phyloP scores from a whole-genome alignment of 208 protist species.

The Crithidia thermophila region DNA sequence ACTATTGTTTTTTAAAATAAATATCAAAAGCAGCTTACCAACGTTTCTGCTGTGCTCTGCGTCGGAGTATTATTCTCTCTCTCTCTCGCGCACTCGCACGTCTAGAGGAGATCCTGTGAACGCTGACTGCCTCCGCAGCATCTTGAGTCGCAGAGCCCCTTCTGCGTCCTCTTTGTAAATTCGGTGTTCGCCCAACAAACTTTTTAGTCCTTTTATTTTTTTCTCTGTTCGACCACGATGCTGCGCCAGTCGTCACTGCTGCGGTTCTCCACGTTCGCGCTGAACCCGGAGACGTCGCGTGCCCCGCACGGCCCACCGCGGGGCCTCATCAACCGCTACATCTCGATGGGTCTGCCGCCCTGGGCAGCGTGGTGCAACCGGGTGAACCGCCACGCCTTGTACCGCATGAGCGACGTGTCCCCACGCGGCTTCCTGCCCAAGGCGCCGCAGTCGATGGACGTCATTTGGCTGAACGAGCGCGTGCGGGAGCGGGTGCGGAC shows the following conservation, averaged over 20 bases:
- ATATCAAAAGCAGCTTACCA: no score
- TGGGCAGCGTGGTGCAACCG: slow-evolving; percentile 92
- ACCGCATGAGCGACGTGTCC: slow-evolving; percentile 86
- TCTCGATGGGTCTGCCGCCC: slow-evolving; percentile 89
- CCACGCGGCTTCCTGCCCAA: slow-evolving; percentile 78
- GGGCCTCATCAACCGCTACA: slow-evolving; percentile 88
- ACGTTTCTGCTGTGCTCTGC: no score
- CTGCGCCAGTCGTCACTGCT: slow-evolving; percentile 33
- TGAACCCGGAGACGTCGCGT: slow-evolving; percentile 83
- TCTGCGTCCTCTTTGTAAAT: not conserved
- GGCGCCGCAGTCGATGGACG: slow-evolving; percentile 88
- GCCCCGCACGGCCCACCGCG: slow-evolving; percentile 83
- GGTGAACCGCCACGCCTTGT: slow-evolving; percentile 82
- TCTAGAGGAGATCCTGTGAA: no score
- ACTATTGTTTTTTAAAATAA: no score
- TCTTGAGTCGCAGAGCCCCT: not conserved
- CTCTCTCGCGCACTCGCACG: no score
- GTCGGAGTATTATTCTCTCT: no score
- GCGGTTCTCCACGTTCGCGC: slow-evolving; percentile 80
- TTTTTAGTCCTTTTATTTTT: not conserved
- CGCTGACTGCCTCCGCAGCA: no score
- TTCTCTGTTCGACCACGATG: slow-evolving; percentile 12
- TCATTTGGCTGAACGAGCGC: slow-evolving; percentile 92
- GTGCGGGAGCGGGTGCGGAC: slow-evolving; percentile 90
- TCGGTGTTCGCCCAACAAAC: not conserved